Evolutionary conservation across 805 yeast species (phyloP).

Genomic region (Nakazawaea populi): DNA sequence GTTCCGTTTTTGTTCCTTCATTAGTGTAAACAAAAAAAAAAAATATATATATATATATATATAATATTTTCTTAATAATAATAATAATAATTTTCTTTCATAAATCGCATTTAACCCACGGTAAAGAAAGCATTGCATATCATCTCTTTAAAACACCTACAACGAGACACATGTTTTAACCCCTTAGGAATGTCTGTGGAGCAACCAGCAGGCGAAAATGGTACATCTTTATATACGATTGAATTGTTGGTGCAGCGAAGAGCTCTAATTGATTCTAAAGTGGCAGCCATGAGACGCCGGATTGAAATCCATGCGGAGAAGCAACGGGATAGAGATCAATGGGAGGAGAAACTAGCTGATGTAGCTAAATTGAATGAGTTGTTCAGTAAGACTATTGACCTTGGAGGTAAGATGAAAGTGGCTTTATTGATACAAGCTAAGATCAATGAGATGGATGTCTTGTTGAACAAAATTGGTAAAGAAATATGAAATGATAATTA

Average conservation of each 20-base stretch:
- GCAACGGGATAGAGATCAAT: neutral
- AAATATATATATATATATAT: too few relatives aligned
- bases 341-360: neutral
- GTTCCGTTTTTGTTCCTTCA: too few relatives aligned
- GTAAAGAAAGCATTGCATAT: too few relatives aligned
- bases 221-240: neutral
- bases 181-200: neutral
- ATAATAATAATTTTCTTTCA: too few relatives aligned
- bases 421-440: neutral
- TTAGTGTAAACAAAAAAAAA: too few relatives aligned
- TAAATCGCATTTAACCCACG: too few relatives aligned
- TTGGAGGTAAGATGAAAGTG: neutral
- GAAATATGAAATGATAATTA: too few relatives aligned
- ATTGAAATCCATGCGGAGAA: neutral
- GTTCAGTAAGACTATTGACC: neutral
- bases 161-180: neutral
- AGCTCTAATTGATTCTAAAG: neutral
- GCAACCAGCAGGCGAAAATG: neutral
- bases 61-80: too few relatives aligned
- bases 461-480: neutral
- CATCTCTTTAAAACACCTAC: neutral
- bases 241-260: neutral
- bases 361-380: neutral
- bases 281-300: neutral
- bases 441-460: neutral